These are phyloP conservation scores for Colletotrichum filicis DNA, from an alignment of 2,329 filamentous ascomycete genomes.

Conservation along the genomic window DNA sequence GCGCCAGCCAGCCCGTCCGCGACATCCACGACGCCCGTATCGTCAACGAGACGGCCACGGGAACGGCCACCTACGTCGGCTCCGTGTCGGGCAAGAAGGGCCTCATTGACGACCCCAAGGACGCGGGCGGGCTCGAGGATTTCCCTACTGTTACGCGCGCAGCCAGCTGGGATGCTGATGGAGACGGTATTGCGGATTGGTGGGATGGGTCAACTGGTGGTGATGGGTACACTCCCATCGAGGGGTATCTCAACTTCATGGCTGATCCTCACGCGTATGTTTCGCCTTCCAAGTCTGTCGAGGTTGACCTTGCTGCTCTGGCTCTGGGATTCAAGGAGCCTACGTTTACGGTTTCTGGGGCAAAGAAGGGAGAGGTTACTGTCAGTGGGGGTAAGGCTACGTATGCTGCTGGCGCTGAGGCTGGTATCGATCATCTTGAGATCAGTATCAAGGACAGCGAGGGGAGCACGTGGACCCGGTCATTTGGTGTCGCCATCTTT, in stretches of 20 bases:
- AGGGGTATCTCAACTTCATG: constrained; percentile 49
- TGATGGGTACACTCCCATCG: constrained; percentile 44
- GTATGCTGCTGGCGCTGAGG: constrained; percentile 32
- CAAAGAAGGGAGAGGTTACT: constrained; percentile 32
- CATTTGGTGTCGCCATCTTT: constrained; percentile 37
- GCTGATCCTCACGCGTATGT: constrained; percentile 47
- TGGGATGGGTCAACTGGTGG: constrained; percentile 47
- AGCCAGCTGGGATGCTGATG: constrained; percentile 44
- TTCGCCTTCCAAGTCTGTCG: constrained; percentile 37
- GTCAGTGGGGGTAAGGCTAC: constrained; percentile 31
- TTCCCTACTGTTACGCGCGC: constrained; percentile 42
- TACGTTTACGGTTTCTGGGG: constrained; percentile 28
- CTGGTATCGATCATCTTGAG: constrained; percentile 35
- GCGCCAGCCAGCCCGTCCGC: constrained; percentile 43
- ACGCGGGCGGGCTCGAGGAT: constrained; percentile 46
- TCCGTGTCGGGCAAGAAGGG: constrained; percentile 43
- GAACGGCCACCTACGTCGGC: constrained; percentile 44
- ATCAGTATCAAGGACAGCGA: constrained; percentile 36
- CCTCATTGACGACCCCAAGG: constrained; percentile 45
- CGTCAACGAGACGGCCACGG: constrained; percentile 43
- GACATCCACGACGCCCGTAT: constrained; percentile 48
- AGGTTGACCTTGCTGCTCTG: constrained; percentile 41
- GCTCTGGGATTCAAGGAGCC: constrained; percentile 39
- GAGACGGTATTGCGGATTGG: constrained; percentile 48
- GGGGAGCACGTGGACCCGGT: constrained; percentile 37